Evolutionary conservation across 2,329 filamentous ascomycete genomes (phyloP).

Genomic region (Simplicillium sp.): DNA sequence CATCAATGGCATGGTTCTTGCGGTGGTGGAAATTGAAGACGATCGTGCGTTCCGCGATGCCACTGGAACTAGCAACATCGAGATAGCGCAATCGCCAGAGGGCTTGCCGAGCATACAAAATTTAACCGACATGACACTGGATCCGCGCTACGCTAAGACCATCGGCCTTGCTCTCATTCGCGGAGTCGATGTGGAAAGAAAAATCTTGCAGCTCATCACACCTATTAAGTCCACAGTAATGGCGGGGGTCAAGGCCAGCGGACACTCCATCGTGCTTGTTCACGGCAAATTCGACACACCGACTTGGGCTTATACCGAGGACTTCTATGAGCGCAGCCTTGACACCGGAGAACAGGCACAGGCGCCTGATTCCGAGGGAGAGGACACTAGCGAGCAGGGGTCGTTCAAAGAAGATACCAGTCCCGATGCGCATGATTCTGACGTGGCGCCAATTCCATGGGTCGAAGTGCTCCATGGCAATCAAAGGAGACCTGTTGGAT

Average conservation of each 20-base stretch:
- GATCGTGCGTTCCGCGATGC: conserved; percentile 31
- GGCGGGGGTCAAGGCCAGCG: conserved; percentile 29
- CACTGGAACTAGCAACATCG: conserved; percentile 10
- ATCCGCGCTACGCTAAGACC: conserved; percentile 48
- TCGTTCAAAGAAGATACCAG: conserved; percentile 23
- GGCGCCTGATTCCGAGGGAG: conserved; percentile 7
- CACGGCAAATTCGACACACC: conserved; percentile 60
- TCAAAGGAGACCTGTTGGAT: conserved; percentile 46
- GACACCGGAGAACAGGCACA: conserved; percentile 4
- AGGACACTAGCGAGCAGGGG: conserved; percentile 16
- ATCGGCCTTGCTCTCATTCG: conserved; percentile 62
- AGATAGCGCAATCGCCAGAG: conserved; percentile 33
- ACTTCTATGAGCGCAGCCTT: conserved; percentile 34
- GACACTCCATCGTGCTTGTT: conserved; percentile 49
- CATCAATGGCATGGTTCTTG: conserved; percentile 62
- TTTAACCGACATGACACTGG: conserved; percentile 40
- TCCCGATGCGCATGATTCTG: conserved; percentile 21
- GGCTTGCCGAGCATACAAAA: conserved; percentile 55
- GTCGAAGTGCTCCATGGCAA: conserved; percentile 47
- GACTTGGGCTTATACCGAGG: conserved; percentile 61
- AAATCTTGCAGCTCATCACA: conserved; percentile 54
- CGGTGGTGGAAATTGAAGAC: conserved; percentile 53
- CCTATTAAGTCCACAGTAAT: conserved; percentile 32
- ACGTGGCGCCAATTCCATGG: conserved; percentile 39
- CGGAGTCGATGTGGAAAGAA: conserved; percentile 48